Evolutionary conservation across 768 basidiomycete species (phyloP).

Genomic region (Amanita subjunquillea): DNA sequence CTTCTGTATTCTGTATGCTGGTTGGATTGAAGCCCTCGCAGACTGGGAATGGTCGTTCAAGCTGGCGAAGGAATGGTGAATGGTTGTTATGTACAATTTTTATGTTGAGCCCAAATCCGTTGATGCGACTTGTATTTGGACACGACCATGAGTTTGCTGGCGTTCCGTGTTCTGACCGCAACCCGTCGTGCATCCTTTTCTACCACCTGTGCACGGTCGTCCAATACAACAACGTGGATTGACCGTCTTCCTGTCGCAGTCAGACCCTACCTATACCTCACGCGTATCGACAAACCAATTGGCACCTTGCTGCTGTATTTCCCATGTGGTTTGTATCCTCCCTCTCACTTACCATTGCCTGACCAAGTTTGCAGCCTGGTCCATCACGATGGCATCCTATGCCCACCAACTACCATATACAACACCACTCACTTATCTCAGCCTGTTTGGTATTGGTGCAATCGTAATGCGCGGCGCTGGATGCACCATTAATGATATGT

Average conservation of each 20-base stretch:
- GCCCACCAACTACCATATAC: slow-evolving; percentile 57
- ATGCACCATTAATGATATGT: slow-evolving; percentile 98
- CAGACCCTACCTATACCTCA: slow-evolving; percentile 77
- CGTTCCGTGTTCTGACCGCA: not conserved
- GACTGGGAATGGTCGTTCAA: slow-evolving; percentile 91
- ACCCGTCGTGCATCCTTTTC: not conserved
- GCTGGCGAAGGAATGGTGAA: slow-evolving; percentile 83
- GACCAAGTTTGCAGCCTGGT: slow-evolving; percentile 64
- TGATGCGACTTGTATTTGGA: not conserved
- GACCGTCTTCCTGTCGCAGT: slow-evolving; percentile 48
- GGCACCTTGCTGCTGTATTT: slow-evolving; percentile 87
- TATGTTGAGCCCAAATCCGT: not conserved
- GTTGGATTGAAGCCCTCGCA: slow-evolving; percentile 13
- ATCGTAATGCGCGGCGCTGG: slow-evolving; percentile 96
- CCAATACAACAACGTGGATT: slow-evolving; percentile 42
- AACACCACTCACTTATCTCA: slow-evolving; percentile 63
- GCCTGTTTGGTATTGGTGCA: slow-evolving; percentile 84
- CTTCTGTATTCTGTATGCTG: not conserved
- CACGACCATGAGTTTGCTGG: not conserved
- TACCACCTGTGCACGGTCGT: slow-evolving; percentile 3
- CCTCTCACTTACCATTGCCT: not conserved
- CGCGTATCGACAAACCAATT: slow-evolving; percentile 92
- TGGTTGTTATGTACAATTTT: slow-evolving; percentile 1
- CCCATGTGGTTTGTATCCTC: slow-evolving; percentile 69
- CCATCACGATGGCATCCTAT: slow-evolving; percentile 94